Evolutionary conservation across 140 eudicot genomes (phyloP), one percentile per base, ranked within the genome.

Genomic region (Cichorium intybus): DNA sequence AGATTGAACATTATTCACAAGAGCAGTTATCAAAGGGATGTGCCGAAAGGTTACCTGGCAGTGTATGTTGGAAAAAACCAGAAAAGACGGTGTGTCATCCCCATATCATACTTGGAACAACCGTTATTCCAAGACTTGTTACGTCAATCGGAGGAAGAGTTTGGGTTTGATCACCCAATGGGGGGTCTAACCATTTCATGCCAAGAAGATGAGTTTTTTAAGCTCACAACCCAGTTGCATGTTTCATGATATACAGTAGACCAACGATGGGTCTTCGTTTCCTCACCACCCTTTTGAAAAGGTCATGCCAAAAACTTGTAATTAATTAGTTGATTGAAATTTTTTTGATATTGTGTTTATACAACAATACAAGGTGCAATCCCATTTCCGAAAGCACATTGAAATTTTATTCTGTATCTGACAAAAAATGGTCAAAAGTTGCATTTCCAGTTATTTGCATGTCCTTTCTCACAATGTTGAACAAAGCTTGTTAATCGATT

Each of bases 31-130:
- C 51, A 23, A 31, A 27, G 20, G 27, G 69, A 64, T 50, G 71
- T 65, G 49, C 71, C 71, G 10, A 65, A 31, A 49, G 71, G 71
- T 31, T 49, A 65, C 33, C 60, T 65, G 1, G 71, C 60, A 49
- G 35, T 65, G 60, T 65, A 65, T 50, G 60, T 65, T 49, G 71
- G 71, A 8, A 60, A 65, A 14, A 50, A 50, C 28, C 20, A 64
- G 71, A 65, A 65, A 60, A 65, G 34, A 17, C 60, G 60, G 24
- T 50, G 21, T 50, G 71, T 65, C 20, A 33, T 65, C 33, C 71
- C 71, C 9, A 29, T 65, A 65, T 49, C 71, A 20, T 65, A 12
- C 60, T 65, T 65, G 58, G 49, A 65, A 65, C 71, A 65, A 65
- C 71, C 71, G 18, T 29, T 65, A 15, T 65, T 65, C 34, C 71